Conservation (phyloP, 305 asterid species). For the Fraxinus albicans region DNA sequence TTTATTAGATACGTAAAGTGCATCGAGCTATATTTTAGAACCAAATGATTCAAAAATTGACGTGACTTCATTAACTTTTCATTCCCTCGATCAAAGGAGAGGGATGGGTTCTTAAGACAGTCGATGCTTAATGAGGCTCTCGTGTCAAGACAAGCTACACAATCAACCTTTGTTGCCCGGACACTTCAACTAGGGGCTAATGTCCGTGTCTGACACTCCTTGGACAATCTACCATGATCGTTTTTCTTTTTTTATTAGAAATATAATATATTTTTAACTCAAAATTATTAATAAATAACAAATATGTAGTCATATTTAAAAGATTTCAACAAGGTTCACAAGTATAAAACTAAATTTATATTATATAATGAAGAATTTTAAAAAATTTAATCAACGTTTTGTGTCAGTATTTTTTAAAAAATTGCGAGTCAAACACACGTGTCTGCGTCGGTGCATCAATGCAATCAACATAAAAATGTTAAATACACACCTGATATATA, state of each 20-base stretch:
- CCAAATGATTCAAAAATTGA: constrained; percentile 2
- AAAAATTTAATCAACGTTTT: not conserved
- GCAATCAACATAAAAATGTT: not conserved
- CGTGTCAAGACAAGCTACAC: not conserved
- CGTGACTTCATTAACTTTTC: not conserved
- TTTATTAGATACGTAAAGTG: not conserved
- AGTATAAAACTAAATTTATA: not conserved
- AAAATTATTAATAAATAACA: no score
- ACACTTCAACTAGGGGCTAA: no score
- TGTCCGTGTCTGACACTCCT: no score
- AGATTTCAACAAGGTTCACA: not conserved
- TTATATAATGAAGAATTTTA: no score
- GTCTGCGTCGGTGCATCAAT: not conserved
- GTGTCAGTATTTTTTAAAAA: not conserved
- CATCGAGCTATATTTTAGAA: not conserved
- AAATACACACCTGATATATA: constrained; percentile 73
- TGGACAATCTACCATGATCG: no score
- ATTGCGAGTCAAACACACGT: not conserved
- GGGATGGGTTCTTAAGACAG: not conserved
- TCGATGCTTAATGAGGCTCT: not conserved
- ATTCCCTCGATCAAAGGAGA: not conserved
- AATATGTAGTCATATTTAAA: no score
- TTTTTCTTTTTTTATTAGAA: no score
- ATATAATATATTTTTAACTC: no score
- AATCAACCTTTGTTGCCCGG: no score